These are phyloP conservation scores for Cryphonectria japonica DNA, from an alignment of 2,329 filamentous ascomycete genomes.

Conservation along the genomic window DNA sequence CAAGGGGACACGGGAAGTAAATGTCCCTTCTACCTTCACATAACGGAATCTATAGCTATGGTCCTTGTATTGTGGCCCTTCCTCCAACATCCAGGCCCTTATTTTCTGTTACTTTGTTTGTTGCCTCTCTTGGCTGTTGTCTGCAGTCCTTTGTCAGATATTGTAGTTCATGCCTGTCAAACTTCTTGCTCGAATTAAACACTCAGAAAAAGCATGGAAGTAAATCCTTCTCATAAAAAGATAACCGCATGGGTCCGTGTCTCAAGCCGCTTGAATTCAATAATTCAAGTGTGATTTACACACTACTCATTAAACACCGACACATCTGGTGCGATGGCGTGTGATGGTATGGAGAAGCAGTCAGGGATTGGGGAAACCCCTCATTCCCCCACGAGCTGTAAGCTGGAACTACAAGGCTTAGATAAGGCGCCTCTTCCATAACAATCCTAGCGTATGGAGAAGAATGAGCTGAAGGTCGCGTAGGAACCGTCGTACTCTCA, in stretches of 20 bases:
- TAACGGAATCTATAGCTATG: neutral
- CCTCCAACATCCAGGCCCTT: neutral
- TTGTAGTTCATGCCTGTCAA: neutral
- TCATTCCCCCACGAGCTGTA: neutral
- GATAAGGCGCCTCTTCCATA: neutral
- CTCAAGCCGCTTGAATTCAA: neutral
- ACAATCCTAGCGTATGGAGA: neutral
- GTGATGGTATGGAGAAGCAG: neutral
- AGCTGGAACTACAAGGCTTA: neutral
- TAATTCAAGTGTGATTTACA: neutral
- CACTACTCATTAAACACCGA: no score
- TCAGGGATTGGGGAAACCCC: neutral
- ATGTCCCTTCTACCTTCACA: neutral
- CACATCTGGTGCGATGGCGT: no score
- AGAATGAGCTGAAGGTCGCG: neutral
- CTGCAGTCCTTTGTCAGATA: neutral
- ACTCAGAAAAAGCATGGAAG: neutral
- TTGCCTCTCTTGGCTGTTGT: no score
- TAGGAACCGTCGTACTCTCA: neutral
- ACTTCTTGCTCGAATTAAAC: no score
- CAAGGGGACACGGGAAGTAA: no score
- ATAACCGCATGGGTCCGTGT: neutral
- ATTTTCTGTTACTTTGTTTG: neutral
- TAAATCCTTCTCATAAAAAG: neutral
- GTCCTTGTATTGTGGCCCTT: neutral